Percentiles rank a stretch among this genome's conserved stretches.
phyloP scores from a whole-genome alignment of 169 alveolate genomes.

The Besnoitia besnoiti region DNA sequence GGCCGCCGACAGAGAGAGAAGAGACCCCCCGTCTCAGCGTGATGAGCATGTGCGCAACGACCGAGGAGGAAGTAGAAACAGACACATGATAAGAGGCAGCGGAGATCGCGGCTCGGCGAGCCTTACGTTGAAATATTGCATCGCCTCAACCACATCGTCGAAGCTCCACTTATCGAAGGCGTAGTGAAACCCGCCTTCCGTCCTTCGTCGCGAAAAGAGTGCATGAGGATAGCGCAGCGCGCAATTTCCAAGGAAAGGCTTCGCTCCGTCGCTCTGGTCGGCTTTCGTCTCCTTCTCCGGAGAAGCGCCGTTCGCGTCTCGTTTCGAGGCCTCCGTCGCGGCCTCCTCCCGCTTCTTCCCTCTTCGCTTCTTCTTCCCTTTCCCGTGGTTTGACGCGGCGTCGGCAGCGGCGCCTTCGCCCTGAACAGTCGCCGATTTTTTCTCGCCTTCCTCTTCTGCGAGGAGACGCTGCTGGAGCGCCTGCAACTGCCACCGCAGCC shows the following conservation, averaged over 20 bases:
- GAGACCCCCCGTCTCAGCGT: too few species aligned
- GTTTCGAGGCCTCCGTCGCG: background rate
- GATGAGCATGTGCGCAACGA: too few species aligned
- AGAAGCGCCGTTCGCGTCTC: background rate
- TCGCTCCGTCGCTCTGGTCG: background rate
- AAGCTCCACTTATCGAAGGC: conserved; percentile 78
- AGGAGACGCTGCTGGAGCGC: background rate
- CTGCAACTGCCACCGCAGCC: conserved; percentile 12
- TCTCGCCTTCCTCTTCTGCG: background rate
- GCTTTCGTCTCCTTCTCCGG: background rate
- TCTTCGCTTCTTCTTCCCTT: background rate
- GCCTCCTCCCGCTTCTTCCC: conserved; percentile 18
- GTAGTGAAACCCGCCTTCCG: conserved; percentile 78
- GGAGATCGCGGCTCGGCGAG: too few species aligned
- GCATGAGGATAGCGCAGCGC: conserved; percentile 22
- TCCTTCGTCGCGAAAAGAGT: conserved; percentile 11
- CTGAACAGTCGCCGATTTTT: background rate
- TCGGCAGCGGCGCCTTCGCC: background rate
- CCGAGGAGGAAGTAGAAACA: background rate
- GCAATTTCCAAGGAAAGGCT: background rate
- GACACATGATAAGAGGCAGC: background rate
- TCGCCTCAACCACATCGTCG: conserved; percentile 76
- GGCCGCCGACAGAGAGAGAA: too few species aligned
- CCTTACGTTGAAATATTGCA: conserved; percentile 76
- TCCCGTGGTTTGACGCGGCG: background rate